Conservation (phyloP, 2,329 filamentous ascomycete species). For the Botryotinia calthae region DNA sequence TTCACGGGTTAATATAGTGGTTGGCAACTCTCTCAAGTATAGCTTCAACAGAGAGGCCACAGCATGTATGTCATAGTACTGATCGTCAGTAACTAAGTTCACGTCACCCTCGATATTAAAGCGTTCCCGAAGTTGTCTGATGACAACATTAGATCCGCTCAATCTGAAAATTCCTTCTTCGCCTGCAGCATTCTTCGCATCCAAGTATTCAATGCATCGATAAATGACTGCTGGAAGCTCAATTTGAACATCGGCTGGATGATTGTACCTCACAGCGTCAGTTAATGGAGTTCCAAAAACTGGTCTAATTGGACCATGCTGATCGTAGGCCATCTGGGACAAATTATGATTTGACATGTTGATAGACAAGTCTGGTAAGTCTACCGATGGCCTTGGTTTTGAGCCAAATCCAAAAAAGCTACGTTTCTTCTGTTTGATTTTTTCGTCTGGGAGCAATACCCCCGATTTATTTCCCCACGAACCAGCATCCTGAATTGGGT, state of each 20-base stretch:
- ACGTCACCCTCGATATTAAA: conserved; percentile 94
- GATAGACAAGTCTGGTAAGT: conserved; percentile 54
- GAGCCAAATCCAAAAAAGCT: conserved; percentile 70
- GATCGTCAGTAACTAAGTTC: conserved; percentile 75
- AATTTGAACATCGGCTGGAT: conserved; percentile 68
- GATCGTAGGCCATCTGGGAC: conserved; percentile 45
- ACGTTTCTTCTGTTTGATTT: conserved; percentile 73
- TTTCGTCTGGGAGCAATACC: conserved; percentile 61
- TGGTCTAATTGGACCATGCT: conserved; percentile 58
- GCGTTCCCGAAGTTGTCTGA: conserved; percentile 84
- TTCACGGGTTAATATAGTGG: conserved; percentile 86
- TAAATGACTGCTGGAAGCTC: conserved; percentile 90
- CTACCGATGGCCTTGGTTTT: conserved; percentile 57
- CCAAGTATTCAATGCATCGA: conserved; percentile 90
- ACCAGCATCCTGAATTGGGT: conserved; percentile 78
- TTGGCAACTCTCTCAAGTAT: conserved; percentile 88
- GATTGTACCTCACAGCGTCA: conserved; percentile 81
- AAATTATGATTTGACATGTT: conserved; percentile 47
- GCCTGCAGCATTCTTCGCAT: conserved; percentile 71
- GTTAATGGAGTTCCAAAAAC: conserved; percentile 83
- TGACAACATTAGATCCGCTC: conserved; percentile 93
- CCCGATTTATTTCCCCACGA: conserved; percentile 80
- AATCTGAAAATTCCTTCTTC: conserved; percentile 97
- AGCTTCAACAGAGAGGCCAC: conserved; percentile 92
- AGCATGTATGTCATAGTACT: conserved; percentile 93